A percentile compares a stretch with the other conserved stretches of the same genome.
phyloP scores from a whole-genome alignment of 2,329 filamentous ascomycete species.

The Alternaria atra region DNA sequence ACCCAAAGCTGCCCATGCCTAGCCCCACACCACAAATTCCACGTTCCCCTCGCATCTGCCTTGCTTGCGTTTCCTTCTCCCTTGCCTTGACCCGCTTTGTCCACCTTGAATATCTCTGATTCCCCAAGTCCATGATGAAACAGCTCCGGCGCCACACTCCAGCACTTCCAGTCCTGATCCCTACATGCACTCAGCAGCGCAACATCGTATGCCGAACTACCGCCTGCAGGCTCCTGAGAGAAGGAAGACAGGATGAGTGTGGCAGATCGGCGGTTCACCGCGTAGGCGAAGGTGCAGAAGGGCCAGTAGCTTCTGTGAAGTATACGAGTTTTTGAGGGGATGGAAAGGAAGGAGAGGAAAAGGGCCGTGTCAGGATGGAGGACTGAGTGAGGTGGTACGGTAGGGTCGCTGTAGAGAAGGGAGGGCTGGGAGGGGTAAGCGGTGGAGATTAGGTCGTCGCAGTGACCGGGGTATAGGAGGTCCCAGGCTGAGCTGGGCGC shows the following conservation, averaged over 20 bases:
- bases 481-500: conserved; percentile 44
- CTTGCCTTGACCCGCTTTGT: background rate
- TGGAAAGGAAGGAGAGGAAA: conserved; percentile 37
- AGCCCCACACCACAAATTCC: conserved; percentile 26
- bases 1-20: conserved; percentile 19
- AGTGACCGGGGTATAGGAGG: conserved; percentile 54
- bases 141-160: conserved; percentile 50
- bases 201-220: conserved; percentile 50
- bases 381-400: conserved; percentile 31
- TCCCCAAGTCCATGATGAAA: conserved; percentile 50
- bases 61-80: background rate
- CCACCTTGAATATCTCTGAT: conserved; percentile 34
- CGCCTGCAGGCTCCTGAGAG: conserved; percentile 22
- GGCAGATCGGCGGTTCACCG: conserved; percentile 46
- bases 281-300: conserved; percentile 55
- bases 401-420: conserved; percentile 40
- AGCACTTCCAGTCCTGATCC: conserved; percentile 48
- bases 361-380: conserved; percentile 39
- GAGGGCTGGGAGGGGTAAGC: conserved; percentile 27
- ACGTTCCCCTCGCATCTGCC: conserved; percentile 13
- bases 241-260: conserved; percentile 38
- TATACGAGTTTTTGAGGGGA: conserved; percentile 40
- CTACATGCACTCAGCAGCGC: conserved; percentile 51
- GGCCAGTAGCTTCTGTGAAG: conserved; percentile 48
- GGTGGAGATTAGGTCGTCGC: conserved; percentile 46